Percentiles rank a stretch among this genome's conserved stretches.
These are phyloP conservation scores for Malassezia dermatis DNA, from an alignment of 1,284 basidiomycete species.

Conservation along the genomic window DNA sequence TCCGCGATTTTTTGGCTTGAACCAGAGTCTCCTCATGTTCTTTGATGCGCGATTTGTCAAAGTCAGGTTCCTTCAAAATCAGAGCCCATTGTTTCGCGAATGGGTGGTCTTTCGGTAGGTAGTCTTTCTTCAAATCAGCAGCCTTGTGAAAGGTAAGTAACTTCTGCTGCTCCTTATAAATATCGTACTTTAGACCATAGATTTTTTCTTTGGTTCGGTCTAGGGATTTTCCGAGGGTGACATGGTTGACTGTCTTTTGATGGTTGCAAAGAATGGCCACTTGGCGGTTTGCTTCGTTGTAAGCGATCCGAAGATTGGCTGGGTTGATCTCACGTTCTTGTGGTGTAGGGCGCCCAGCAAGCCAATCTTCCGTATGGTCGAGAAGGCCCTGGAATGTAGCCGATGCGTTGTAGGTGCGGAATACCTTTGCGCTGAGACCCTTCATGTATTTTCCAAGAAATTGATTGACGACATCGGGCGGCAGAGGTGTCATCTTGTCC, in stretches of 20 bases:
- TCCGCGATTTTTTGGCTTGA: constrained; percentile 57
- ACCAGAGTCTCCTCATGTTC: constrained; percentile 65
- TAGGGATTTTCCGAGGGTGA: constrained; percentile 30
- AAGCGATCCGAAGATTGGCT: constrained; percentile 39
- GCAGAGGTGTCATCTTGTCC: constrained; percentile 24
- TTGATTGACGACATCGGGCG: constrained; percentile 40
- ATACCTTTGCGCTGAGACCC: constrained; percentile 45
- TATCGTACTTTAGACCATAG: constrained; percentile 41
- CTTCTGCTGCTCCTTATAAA: constrained; percentile 45
- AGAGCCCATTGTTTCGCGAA: constrained; percentile 52
- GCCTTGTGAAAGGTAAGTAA: constrained; percentile 52
- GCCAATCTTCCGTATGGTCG: constrained; percentile 43
- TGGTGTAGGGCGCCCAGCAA: constrained; percentile 28
- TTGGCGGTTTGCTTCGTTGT: constrained; percentile 46
- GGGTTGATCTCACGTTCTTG: constrained; percentile 38
- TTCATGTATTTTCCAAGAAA: constrained; percentile 44
- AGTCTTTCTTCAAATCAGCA: constrained; percentile 55
- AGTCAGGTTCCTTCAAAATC: constrained; percentile 69
- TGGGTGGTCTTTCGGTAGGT: constrained; percentile 54
- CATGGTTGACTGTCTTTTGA: constrained; percentile 46
- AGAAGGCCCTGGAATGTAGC: constrained; percentile 46
- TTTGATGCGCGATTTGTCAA: constrained; percentile 81
- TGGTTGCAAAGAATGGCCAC: constrained; percentile 48
- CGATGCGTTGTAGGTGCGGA: constrained; percentile 48
- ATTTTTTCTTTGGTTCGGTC: constrained; percentile 30